These are phyloP conservation scores for Brassica cretica DNA, from an alignment of 345 rosid genomes.

Conservation along the genomic window DNA sequence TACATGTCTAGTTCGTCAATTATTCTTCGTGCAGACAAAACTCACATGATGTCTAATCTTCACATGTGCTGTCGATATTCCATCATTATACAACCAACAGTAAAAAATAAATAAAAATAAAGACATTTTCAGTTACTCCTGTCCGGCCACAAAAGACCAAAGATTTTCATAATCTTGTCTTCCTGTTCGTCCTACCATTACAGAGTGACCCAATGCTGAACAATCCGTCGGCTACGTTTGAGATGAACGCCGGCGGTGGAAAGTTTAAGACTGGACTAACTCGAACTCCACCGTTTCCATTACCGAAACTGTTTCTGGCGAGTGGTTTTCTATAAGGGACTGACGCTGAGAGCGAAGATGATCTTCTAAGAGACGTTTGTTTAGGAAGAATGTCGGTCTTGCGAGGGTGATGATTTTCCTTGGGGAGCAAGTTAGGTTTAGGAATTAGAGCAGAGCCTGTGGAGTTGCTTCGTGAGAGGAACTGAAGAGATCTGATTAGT, in stretches of 20 bases:
- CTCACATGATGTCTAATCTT: constrained; percentile 53
- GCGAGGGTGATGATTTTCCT: constrained; percentile 37
- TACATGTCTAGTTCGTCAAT: constrained; percentile 22
- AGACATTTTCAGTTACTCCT: constrained; percentile 14
- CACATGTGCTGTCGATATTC: constrained; percentile 47
- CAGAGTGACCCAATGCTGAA: constrained; percentile 78
- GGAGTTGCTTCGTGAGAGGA: constrained; percentile 81
- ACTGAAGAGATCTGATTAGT: constrained; percentile 62
- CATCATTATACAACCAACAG: constrained; percentile 30
- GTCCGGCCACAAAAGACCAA: constrained; percentile 32
- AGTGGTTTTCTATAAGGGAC: constrained; percentile 50
- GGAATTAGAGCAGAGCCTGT: constrained; percentile 79
- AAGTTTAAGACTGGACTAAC: constrained; percentile 74
- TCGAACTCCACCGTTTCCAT: constrained; percentile 58
- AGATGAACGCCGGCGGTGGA: constrained; percentile 63
- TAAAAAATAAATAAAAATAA: not conserved
- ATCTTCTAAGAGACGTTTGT: constrained; percentile 54
- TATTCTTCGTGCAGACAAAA: constrained; percentile 37
- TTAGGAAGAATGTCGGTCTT: constrained; percentile 52
- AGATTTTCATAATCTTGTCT: constrained; percentile 48
- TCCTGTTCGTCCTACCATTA: constrained; percentile 64
- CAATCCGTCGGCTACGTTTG: constrained; percentile 59
- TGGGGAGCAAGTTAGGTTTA: constrained; percentile 39
- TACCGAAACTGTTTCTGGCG: constrained; percentile 55
- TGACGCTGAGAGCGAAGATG: constrained; percentile 45